Percentiles rank a stretch among this genome's conserved stretches.
Conservation (phyloP, 495 filamentous ascomycete genomes). For the Oleoguttula mirabilis region DNA sequence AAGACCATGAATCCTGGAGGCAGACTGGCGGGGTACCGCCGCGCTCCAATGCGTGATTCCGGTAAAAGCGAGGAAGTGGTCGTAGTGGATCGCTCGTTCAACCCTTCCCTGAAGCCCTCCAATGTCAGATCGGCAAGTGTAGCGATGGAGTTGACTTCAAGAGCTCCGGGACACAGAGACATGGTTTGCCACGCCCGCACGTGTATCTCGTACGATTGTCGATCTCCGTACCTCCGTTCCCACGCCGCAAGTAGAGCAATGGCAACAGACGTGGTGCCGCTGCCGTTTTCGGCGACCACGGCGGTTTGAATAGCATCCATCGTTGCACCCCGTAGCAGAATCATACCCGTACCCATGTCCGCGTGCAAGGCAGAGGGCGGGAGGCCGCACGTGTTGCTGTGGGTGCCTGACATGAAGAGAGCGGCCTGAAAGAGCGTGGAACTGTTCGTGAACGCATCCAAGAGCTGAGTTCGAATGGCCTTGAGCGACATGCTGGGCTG, state of each 20-base stretch:
- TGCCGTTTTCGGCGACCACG: background rate
- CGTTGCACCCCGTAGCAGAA: conserved; percentile 5
- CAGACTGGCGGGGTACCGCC: background rate
- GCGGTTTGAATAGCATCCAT: conserved; percentile 9
- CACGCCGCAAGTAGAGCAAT: conserved; percentile 9
- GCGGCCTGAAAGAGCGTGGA: conserved; percentile 9
- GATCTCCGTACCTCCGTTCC: conserved; percentile 9
- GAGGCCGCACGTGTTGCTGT: conserved; percentile 10
- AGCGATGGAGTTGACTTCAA: conserved; percentile 1
- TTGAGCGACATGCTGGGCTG: conserved; percentile 3
- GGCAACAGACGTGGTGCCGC: conserved; percentile 2
- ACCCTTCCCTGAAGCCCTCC: background rate
- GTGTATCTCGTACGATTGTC: conserved; percentile 4
- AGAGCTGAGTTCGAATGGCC: conserved; percentile 7
- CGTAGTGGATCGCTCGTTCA: background rate
- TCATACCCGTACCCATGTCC: conserved; percentile 8
- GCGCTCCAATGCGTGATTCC: background rate
- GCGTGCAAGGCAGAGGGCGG: background rate
- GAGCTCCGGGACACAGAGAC: background rate
- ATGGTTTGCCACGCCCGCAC: conserved; percentile 8
- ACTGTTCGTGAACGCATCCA: conserved; percentile 4
- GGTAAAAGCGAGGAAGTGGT: background rate
- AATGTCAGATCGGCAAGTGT: conserved; percentile 7
- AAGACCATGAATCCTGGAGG: conserved; percentile 4
- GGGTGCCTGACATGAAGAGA: conserved; percentile 9